Base-by-base conservation (phyloP, 2,329 filamentous ascomycete genomes). In the Daldinia sp. region DNA sequence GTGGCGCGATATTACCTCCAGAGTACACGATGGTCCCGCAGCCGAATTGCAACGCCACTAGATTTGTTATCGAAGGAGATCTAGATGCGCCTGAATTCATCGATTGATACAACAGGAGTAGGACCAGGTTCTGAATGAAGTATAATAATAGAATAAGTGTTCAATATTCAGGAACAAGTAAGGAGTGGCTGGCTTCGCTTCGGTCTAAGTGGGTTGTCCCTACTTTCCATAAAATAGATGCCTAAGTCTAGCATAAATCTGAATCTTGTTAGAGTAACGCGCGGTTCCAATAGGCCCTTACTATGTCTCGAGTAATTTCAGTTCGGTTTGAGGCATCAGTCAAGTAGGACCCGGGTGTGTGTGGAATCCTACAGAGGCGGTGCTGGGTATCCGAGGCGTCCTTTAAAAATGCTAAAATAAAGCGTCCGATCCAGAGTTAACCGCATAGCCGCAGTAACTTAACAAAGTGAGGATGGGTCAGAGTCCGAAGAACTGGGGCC, bases 401-500 rank as follows among this genome's bases (percentile, higher is more conserved):
- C n/a, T 35, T 15, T 8, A 35, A 35, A 35, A 13, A 35, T 35
- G n/a, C n/a, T 15, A 35, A 35, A 13, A 35, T 15, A 11, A 35
- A 15, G 34, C 34, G n/a, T 13, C n/a, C 8, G n/a, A 35, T 6
- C 34, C n/a, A 17, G n/a, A n/a, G n/a, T n/a, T n/a, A n/a, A n/a
- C n/a, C n/a, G n/a, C n/a, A 29, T 19, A 13, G 10, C 19, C 34
- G 50, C 30, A 63, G 37, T 23, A 54, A 15, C 55, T 52, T 29
- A 63, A 59, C 15, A 27, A 17, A 45, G 30, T 45, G 30, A 30
- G 56, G 45, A 35, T 41, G 39, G 25, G 50, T 47, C 39, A 29
- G 15, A 50, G 32, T 50, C 50, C 50, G 50, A 61, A 35, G 29
- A 3, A 35, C 25, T 8, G 13, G 8, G 27, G n/a, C 23, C 23